Percentiles rank a stretch among this genome's conserved stretches.
Conservation (phyloP, 2,329 filamentous ascomycete genomes). For the Aureobasidium leucospermi region DNA sequence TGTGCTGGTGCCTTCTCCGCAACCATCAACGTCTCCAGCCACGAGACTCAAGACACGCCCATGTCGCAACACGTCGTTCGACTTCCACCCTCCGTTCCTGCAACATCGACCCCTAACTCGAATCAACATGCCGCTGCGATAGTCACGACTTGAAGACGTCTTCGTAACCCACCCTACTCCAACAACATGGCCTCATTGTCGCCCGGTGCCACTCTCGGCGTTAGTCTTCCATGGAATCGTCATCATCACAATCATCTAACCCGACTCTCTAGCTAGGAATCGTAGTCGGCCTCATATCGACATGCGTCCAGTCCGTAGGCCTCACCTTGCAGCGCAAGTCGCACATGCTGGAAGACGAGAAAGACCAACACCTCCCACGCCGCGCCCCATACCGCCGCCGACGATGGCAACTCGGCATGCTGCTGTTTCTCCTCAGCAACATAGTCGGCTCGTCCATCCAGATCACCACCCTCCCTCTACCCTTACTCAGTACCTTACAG, state of each 20-base stretch:
- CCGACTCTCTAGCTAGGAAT: conserved; percentile 57
- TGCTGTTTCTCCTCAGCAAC: conserved; percentile 93
- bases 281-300: conserved; percentile 85
- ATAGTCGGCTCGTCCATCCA: conserved; percentile 92
- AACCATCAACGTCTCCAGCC: background rate
- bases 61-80: background rate
- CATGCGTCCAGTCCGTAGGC: conserved; percentile 88
- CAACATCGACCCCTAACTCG: background rate
- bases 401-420: conserved; percentile 93
- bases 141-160: background rate
- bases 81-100: background rate
- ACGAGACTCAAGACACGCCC: background rate
- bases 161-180: background rate
- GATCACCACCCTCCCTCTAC: conserved; percentile 89
- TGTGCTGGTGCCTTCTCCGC: background rate
- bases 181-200: conserved; percentile 16
- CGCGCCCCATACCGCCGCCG: conserved; percentile 83
- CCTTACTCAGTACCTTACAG: conserved; percentile 89
- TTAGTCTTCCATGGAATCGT: background rate
- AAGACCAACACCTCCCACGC: conserved; percentile 66
- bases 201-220: conserved; percentile 16
- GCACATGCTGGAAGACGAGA: conserved; percentile 95
- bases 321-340: conserved; percentile 96
- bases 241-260: background rate
- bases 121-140: background rate